Evolutionary conservation across 78 protist species (phyloP), one percentile per base, ranked within the genome.

Genomic region (Dictyostelium intermedium): DNA sequence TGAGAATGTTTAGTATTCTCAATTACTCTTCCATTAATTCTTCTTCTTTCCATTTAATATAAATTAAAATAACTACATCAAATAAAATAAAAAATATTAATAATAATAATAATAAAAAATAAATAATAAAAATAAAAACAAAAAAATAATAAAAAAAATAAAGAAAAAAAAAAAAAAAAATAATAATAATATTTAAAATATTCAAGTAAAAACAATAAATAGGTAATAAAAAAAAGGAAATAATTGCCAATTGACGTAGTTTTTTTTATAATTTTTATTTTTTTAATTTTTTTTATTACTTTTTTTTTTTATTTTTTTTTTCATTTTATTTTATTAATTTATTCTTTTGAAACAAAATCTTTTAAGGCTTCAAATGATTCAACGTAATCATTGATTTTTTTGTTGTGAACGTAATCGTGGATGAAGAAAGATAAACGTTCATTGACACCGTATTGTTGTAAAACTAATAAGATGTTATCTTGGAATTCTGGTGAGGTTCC

Each of bases 331-430:
- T 61, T 60, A 5, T 32, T 30, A n/a, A 78, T 89, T 78, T 80
- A 81, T 63, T 89, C 74, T 37, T 61, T 25, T 16, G 76, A 41
- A 47, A 80, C 74, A 66, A 89, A 89, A 66, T 76, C 79, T 66
- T 89, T 89, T 30, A 89, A 50, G 39, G 94, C 84, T 69, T 89
- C 83, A n/a, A 89, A 89, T 23, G 94, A 89, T 10, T 78, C 50
- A 47, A 89, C 39, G 61, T 80, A 89, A 69, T 89, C 94, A 18
- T 60, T 37, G 11, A 89, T 27, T 47, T 89, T 89, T 66, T 89
- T 89, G 32, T 11, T 35, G 87, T 89, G 94, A 25, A 89, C 78
- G 74, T 89, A 80, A 45, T 89, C 94, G 82, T 89, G 94, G 73
- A 89, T 41, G 37, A 89, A 89, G 87, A 80, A 89, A n/a, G 94